These are phyloP conservation scores for Hevea brasiliensis DNA, from an alignment of 345 rosid species.

Conservation along the genomic window DNA sequence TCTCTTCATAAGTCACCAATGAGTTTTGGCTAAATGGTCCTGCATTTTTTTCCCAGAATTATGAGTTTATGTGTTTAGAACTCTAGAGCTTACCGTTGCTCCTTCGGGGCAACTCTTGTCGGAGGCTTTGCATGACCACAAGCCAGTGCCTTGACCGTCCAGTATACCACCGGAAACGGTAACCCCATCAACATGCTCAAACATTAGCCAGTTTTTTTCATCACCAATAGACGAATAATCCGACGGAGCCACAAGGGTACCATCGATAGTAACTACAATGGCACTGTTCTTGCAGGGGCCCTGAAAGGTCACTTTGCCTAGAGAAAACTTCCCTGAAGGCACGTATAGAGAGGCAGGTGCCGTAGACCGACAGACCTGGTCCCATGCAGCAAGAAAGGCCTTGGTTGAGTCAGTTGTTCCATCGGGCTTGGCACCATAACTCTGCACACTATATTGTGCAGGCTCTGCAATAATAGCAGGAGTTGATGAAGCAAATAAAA, in stretches of 20 bases:
- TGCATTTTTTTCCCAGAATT: too few relatives aligned
- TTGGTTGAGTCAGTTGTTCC: too few relatives aligned
- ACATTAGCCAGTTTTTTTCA: constrained; percentile 45
- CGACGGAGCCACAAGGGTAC: constrained; percentile 72
- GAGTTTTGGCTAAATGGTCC: too few relatives aligned
- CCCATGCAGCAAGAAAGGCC: too few relatives aligned
- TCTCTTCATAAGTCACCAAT: too few relatives aligned
- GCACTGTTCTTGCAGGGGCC: constrained; percentile 58
- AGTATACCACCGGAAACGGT: constrained; percentile 59
- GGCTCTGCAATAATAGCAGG: constrained; percentile 1
- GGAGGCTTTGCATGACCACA: constrained; percentile 68
- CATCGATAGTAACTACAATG: constrained; percentile 46
- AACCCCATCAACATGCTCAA: constrained; percentile 47
- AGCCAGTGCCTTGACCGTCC: constrained; percentile 53
- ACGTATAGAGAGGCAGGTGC: too few relatives aligned
- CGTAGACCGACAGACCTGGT: too few relatives aligned
- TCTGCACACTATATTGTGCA: constrained; percentile 35
- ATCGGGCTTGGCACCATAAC: too few relatives aligned
- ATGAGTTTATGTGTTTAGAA: too few relatives aligned
- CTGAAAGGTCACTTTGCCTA: too few relatives aligned
- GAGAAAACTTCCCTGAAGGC: too few relatives aligned
- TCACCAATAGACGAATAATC: too few relatives aligned
- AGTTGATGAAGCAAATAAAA: constrained; percentile 9
- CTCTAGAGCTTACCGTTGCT: constrained; percentile 49
- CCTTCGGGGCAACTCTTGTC: constrained; percentile 56